Conservation (phyloP, 257 asterid genomes). For the Nicotiana tabacum region DNA sequence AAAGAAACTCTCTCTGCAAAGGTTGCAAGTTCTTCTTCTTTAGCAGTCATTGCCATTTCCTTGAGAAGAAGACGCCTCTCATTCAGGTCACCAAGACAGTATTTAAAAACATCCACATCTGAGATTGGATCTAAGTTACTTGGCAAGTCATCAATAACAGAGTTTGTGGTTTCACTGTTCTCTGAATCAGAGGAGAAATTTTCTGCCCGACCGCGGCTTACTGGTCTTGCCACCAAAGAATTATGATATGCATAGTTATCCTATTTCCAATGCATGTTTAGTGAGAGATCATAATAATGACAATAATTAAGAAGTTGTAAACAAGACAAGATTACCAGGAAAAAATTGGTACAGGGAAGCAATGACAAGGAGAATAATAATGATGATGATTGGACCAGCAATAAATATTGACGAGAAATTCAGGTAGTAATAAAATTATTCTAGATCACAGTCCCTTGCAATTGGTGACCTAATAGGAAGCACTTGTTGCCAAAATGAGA, state of each 20-base stretch:
- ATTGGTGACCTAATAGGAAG: not conserved
- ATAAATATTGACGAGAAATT: not conserved
- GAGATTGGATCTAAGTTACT: conserved; percentile 41
- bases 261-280: conserved; percentile 27
- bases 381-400: not conserved
- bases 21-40: conserved; percentile 51
- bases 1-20: conserved; percentile 70
- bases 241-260: conserved; percentile 24
- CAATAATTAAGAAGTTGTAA: not conserved
- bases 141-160: conserved; percentile 32
- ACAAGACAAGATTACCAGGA: not conserved
- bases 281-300: conserved; percentile 11
- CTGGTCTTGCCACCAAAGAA: conserved; percentile 39
- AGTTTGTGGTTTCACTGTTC: conserved; percentile 52
- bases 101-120: conserved; percentile 69
- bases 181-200: conserved; percentile 51
- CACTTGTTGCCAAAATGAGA: not conserved
- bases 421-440: not conserved
- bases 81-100: conserved; percentile 66
- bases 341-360: not conserved
- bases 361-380: not conserved
- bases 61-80: conserved; percentile 77
- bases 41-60: conserved; percentile 59
- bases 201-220: conserved; percentile 35
- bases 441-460: not conserved